These are phyloP conservation scores for Bacidia gigantensis DNA, from an alignment of 495 filamentous ascomycete genomes.

Conservation along the genomic window DNA sequence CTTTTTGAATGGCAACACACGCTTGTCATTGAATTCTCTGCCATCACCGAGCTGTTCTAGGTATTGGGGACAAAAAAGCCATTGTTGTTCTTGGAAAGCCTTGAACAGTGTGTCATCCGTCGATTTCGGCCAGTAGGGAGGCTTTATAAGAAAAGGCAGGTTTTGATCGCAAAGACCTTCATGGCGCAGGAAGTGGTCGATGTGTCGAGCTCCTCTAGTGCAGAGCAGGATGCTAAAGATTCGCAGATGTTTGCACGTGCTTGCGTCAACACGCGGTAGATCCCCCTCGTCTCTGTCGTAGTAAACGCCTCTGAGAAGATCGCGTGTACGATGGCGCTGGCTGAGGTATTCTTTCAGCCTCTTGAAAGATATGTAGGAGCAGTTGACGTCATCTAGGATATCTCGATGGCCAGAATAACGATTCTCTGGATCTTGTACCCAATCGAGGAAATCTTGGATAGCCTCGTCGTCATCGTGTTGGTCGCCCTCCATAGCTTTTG, in stretches of 20 bases:
- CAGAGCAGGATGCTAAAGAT: conserved; percentile 11
- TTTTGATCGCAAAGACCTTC: conserved; percentile 4
- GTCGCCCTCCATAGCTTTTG: background rate
- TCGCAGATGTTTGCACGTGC: conserved; percentile 6
- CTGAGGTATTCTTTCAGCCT: background rate
- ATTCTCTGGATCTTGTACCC: background rate
- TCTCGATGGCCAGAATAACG: background rate
- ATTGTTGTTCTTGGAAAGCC: conserved; percentile 7
- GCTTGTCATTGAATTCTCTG: background rate
- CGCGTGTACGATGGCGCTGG: background rate
- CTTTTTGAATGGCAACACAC: conserved; percentile 7
- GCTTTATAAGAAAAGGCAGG: conserved; percentile 4
- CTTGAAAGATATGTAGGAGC: background rate
- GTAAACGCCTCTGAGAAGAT: background rate
- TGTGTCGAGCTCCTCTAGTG: conserved; percentile 3
- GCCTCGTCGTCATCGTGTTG: background rate
- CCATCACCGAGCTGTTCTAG: conserved; percentile 5
- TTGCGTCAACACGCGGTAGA: background rate
- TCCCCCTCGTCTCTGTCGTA: background rate
- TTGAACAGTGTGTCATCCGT: background rate
- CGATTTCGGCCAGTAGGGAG: background rate
- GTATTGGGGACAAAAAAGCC: conserved; percentile 10
- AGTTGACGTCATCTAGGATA: background rate
- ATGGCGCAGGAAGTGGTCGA: conserved; percentile 7
- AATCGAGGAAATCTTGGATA: background rate